Base-by-base conservation (phyloP, 345 rosid genomes). In the Eucalyptus victrix region DNA sequence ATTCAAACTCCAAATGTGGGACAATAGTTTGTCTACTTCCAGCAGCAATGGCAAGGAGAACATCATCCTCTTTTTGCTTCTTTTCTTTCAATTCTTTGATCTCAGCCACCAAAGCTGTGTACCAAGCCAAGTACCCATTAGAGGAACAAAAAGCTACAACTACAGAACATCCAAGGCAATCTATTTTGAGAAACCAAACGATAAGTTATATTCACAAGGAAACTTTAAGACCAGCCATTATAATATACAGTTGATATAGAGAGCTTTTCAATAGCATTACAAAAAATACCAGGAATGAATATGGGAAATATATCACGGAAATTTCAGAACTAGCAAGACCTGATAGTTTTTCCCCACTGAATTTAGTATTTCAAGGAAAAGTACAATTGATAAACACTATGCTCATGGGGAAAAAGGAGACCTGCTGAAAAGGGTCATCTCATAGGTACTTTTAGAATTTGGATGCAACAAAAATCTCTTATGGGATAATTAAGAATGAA, bases 1-100 rank as follows among this genome's bases (percentile, higher is more conserved):
- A 98, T 88, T 93, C 96, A 90, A 92, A 95, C 90, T 95, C 95
- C 88, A 98, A 91, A 90, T 98, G 96, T n/a, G 98, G 94, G 91
- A 91, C 85, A 54, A 92, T n/a, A 45, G 96, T 94, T 93, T 96
- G 96, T 92, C 95, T 93, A 89, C 93, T 94, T 93, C 98, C 98
- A 92, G 95, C 95, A 91, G 99, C 94, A 86, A 96, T 91, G 86
- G 97, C 94, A 80, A 95, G 93, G 54, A 98, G 95, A 89, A 95
- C 91, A 90, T 94, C 96, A 58, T 97, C 97, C 89, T 96, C 98
- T 87, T 94, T 93, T 93, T 94, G 99, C 87, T 94, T 95, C 92
- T 93, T 95, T 92, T 96, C 99, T 93, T 98, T 98, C 94, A 97
- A 90, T 89, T 97, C 99, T 95, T 95, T 97, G 88, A 97, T 96